Percentiles rank a stretch among this genome's conserved stretches.
Evolutionary conservation across 768 basidiomycete species (phyloP).

Genomic region (Thelephora aurantiotincta): DNA sequence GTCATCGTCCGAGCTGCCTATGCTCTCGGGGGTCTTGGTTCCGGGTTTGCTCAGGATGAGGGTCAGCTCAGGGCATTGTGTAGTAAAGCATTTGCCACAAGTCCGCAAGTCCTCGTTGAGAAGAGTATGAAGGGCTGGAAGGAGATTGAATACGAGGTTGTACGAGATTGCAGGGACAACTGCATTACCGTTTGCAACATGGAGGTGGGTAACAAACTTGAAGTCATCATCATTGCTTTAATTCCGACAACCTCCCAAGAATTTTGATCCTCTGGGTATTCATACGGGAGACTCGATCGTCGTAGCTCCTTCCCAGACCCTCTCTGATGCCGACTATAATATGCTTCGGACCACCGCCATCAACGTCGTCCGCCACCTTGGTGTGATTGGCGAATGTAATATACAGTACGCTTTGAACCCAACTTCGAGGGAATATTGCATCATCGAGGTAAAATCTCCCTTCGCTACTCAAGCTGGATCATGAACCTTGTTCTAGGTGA

Average conservation of each 20-base stretch:
- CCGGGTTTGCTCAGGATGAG: constrained; percentile 93
- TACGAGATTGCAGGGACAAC: constrained; percentile 93
- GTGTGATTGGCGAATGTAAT: constrained; percentile 96
- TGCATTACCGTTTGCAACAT: constrained; percentile 99
- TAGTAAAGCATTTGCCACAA: constrained; percentile 91
- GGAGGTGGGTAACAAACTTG: constrained; percentile 56
- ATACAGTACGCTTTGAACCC: constrained; percentile 98
- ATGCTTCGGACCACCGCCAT: constrained; percentile 98
- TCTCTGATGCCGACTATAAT: constrained; percentile 98
- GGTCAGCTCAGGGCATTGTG: constrained; percentile 80
- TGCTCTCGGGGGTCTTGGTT: constrained; percentile 89
- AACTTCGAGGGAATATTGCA: constrained; percentile 90
- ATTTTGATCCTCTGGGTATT: constrained; percentile 97
- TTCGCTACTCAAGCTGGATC: not conserved
- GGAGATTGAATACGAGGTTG: constrained; percentile 99
- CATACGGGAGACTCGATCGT: constrained; percentile 99
- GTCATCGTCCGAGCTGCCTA: constrained; percentile 96
- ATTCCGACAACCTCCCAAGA: constrained; percentile 32
- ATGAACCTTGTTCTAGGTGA: constrained; percentile 33
- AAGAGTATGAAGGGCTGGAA: constrained; percentile 99
- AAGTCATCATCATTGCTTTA: not conserved
- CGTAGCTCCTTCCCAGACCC: constrained; percentile 92
- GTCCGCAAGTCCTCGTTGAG: constrained; percentile 97
- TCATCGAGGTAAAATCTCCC: constrained; percentile 66
- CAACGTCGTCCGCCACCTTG: constrained; percentile 97